phyloP scores from a whole-genome alignment of 2,329 filamentous ascomycete genomes.

The Fonsecaea erecta region DNA sequence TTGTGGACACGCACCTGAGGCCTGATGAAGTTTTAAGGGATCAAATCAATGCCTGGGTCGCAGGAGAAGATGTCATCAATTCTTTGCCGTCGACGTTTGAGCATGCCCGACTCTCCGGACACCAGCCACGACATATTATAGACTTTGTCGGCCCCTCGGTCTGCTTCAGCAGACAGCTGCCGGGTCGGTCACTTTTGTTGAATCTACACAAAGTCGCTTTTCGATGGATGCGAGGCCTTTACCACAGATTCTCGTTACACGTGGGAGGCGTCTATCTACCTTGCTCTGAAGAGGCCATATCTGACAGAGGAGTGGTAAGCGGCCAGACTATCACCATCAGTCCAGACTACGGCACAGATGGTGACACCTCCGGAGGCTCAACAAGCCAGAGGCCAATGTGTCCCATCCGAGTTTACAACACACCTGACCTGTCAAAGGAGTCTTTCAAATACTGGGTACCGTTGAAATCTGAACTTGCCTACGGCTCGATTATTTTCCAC shows the following conservation, averaged over 20 bases:
- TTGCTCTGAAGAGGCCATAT: constrained; percentile 1
- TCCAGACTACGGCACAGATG: neutral
- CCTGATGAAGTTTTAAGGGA: constrained; percentile 36
- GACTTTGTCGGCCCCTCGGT: constrained; percentile 22
- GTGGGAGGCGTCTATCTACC: constrained; percentile 15
- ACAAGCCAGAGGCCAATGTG: constrained; percentile 26
- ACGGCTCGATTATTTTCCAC: constrained; percentile 38
- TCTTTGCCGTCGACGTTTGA: constrained; percentile 10
- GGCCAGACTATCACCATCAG: constrained; percentile 17
- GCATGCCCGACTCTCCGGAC: neutral
- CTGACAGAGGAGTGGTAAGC: constrained; percentile 5
- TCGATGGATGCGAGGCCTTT: constrained; percentile 38
- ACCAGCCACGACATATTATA: neutral
- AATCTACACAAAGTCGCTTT: constrained; percentile 40
- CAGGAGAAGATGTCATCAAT: constrained; percentile 29
- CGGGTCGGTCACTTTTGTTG: constrained; percentile 19
- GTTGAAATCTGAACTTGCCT: constrained; percentile 28
- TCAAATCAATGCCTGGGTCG: constrained; percentile 38
- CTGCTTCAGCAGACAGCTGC: constrained; percentile 25
- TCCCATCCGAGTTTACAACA: constrained; percentile 25
- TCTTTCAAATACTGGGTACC: constrained; percentile 39
- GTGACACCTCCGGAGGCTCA: neutral
- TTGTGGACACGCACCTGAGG: constrained; percentile 35
- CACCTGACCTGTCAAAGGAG: neutral
- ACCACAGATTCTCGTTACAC: constrained; percentile 38